phyloP scores from a whole-genome alignment of 2,329 filamentous ascomycete species.

The Aspergillus sp. region DNA sequence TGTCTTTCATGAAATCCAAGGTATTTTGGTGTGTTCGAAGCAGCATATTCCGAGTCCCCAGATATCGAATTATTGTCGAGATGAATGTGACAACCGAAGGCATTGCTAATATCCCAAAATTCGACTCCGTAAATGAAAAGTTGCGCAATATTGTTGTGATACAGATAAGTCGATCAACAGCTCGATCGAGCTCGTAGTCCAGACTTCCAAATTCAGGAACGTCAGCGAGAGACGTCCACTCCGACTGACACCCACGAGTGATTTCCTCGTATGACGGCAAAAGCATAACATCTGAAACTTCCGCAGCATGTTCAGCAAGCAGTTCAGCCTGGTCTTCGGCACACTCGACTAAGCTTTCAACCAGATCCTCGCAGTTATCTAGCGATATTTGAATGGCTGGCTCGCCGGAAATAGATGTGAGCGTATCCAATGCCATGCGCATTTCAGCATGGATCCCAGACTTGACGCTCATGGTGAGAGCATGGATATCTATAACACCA shows the following conservation, averaged over 20 bases:
- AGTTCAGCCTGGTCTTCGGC: conserved; percentile 83
- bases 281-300: conserved; percentile 81
- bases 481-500: conserved; percentile 84
- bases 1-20: conserved; percentile 95
- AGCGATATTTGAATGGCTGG: conserved; percentile 62
- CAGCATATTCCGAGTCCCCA: conserved; percentile 85
- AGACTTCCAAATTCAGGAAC: conserved; percentile 68
- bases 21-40: conserved; percentile 78
- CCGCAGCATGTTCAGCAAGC: conserved; percentile 76
- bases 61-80: conserved; percentile 74
- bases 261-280: conserved; percentile 85
- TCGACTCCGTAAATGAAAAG: conserved; percentile 77
- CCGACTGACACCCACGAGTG: conserved; percentile 68
- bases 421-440: conserved; percentile 79
- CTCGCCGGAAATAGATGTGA: conserved; percentile 67
- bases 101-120: conserved; percentile 70
- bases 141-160: conserved; percentile 92
- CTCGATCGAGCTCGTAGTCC: conserved; percentile 77
- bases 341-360: conserved; percentile 84
- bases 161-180: conserved; percentile 81
- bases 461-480: conserved; percentile 82
- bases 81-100: conserved; percentile 76
- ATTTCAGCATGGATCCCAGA: conserved; percentile 86
- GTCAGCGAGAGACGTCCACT: conserved; percentile 68
- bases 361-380: conserved; percentile 75